Base-by-base conservation (phyloP, 1,284 basidiomycete genomes). In the Sporisorium reilianum region DNA sequence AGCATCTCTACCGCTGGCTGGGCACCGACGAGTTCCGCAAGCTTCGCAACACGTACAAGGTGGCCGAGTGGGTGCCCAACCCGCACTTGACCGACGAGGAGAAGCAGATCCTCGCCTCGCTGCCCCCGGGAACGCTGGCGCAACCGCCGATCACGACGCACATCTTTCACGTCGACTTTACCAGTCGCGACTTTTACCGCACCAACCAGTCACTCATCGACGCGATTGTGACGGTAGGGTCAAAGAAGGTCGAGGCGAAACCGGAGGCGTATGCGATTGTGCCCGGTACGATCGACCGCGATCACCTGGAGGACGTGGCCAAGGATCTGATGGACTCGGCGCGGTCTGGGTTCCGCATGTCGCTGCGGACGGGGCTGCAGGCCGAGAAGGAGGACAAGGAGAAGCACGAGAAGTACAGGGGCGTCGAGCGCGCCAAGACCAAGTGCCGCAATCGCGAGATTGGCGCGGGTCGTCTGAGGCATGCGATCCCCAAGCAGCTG, bases 281-380 rank as follows among this genome's bases (percentile, higher is more conserved):
- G 4, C 73, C 74, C 2, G 77, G 77, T 9, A 75, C 73, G 14
- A 72, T 76, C 20, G 69, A 75, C 32, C 53, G 64, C 8, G 69
- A 73, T 54, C 73, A 76, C 40, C 38, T 78, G 14, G 77, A 76
- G 32, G 77, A 78, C 23, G 77, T 78, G 5, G 77, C 77, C 38
- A 78, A 78, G 49, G 77, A 78, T 48, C 58, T 78, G 30, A 75
- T 78, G 77, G 77, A 78, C 34, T 69, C 64, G 7, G 77, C 77
- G 5, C 53, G 77, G 22, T 65, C 63, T 18, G 77, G 77, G 3
- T 78, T 76, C 62, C 65, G 77, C 14, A 71, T 71, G 69, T 73
- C 69, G 42, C 61, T 78, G 23, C 65, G 73, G 2, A 75, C 74
- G 1, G 69, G 73, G 16, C 20, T 70, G n/a, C 71, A 75, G 44